Evolutionary conservation across 2,329 filamentous ascomycete species (phyloP), one percentile per base, ranked within the genome.

Genomic region (Apiospora hydei): DNA sequence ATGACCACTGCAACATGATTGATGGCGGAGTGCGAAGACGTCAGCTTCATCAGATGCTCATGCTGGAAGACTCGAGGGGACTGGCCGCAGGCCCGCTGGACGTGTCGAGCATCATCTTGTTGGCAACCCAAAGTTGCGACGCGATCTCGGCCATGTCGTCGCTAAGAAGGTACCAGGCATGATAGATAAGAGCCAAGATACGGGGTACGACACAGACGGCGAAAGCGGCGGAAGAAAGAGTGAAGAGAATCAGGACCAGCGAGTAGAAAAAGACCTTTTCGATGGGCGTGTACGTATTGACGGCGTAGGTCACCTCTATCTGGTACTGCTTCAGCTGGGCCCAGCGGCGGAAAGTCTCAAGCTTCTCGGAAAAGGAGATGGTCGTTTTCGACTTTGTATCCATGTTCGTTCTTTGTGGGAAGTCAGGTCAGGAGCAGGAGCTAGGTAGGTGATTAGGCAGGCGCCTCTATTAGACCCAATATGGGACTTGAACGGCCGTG

Each of bases 181-280:
- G 7, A 6, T 10, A 41, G 57, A 64, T 0, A 2, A 41, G 3
- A 3, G 7, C 18, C 57, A n/a, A 41, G 34, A 41, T 30, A 30
- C 26, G 3, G 26, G 26, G 26, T 30, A 30, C 26, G 26, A 30
- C 26, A 30, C 94, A 94, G 70, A 94, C 86, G 70, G 89, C 89
- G 57, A 88, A 87, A 74, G 91, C 92, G 74, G 91, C 90, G 72
- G 92, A 85, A 77, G 94, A 86, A 84, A 93, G 89, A 73, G 89
- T 88, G 79, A 93, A 85, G 75, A 93, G 88, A 76, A 92, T 87
- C 83, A 94, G 90, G 80, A 94, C 87, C 72, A 94, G 86, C 2
- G 90, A 90, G 83, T 94, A 94, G 85, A 95, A 94, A 77, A 94
- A 89, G 80, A 93, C 90, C 79, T 94, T 94, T 83, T 95, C 93